A percentile compares a stretch with the other conserved stretches of the same genome.
phyloP scores from a whole-genome alignment of 2,329 filamentous ascomycete genomes.

The Penicillium thymicola region DNA sequence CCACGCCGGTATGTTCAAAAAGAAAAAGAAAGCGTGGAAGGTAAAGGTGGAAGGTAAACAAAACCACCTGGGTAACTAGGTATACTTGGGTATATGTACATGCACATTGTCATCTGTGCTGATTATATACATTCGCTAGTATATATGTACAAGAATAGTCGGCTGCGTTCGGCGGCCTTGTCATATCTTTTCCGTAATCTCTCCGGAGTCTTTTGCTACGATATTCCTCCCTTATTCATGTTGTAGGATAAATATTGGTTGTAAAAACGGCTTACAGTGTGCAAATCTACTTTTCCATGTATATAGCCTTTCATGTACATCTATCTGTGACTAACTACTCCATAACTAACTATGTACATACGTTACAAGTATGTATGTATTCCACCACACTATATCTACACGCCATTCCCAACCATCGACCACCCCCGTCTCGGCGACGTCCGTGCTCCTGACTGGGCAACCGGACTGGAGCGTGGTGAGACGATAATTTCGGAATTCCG shows the following conservation, averaged over 20 bases:
- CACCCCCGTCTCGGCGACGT: not conserved
- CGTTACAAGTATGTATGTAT: not conserved
- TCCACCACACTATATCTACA: not conserved
- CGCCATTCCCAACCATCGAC: not conserved
- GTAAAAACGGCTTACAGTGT: too few relatives aligned
- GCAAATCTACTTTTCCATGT: too few relatives aligned
- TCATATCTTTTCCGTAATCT: too few relatives aligned
- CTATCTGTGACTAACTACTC: too few relatives aligned
- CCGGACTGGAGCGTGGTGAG: constrained; percentile 8
- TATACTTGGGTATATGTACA: not conserved
- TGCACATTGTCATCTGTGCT: not conserved
- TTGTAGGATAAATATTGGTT: too few relatives aligned
- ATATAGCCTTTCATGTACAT: too few relatives aligned
- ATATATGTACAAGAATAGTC: not conserved
- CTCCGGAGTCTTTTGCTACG: too few relatives aligned
- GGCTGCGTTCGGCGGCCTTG: too few relatives aligned
- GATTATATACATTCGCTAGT: not conserved
- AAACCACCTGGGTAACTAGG: not conserved
- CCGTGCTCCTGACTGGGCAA: constrained; percentile 1
- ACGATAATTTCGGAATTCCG: constrained; percentile 14
- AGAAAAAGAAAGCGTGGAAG: too few relatives aligned
- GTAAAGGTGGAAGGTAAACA: not conserved
- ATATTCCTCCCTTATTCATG: too few relatives aligned
- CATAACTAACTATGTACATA: not conserved
- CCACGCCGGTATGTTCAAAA: not conserved